Percentiles rank a stretch among this genome's conserved stretches.
These are phyloP conservation scores for Apium graveolens DNA, from an alignment of 129 eudicot genomes.

Conservation along the genomic window DNA sequence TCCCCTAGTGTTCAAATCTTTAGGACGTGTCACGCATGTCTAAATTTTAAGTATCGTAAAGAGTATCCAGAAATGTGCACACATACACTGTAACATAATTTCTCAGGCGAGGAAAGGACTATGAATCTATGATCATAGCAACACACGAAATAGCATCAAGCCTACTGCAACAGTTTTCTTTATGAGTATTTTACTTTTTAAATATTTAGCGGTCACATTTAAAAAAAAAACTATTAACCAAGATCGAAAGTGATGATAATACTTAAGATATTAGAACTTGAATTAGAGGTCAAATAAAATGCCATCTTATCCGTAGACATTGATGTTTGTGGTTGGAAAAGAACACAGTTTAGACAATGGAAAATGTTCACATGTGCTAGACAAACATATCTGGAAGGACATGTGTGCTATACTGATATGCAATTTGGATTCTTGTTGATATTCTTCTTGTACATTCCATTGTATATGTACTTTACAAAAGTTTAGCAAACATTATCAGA, in stretches of 20 bases:
- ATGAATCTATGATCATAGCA: too few relatives aligned
- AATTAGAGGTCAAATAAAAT: not conserved
- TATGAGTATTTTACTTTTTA: too few relatives aligned
- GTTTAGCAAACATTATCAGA: not conserved
- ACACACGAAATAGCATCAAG: too few relatives aligned
- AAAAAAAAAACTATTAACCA: too few relatives aligned
- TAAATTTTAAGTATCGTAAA: too few relatives aligned
- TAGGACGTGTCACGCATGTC: too few relatives aligned
- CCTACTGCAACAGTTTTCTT: not conserved
- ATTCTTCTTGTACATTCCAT: not conserved
- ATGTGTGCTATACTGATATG: not conserved
- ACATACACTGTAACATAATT: too few relatives aligned
- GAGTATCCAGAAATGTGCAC: too few relatives aligned
- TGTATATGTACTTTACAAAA: not conserved
- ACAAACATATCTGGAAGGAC: not conserved
- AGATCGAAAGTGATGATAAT: not conserved
- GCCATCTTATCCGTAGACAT: not conserved
- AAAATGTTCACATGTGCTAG: not conserved
- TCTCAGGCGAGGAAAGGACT: too few relatives aligned
- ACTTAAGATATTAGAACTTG: not conserved
- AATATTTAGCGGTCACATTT: not conserved
- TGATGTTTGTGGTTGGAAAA: conserved; percentile 2
- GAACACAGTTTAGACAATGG: not conserved
- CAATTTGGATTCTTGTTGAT: not conserved
- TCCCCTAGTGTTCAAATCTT: too few relatives aligned